Percentiles rank a stretch among this genome's conserved stretches.
These are phyloP conservation scores for Dactylellina sp. DNA, from an alignment of 2,329 filamentous ascomycete genomes.

Conservation along the genomic window DNA sequence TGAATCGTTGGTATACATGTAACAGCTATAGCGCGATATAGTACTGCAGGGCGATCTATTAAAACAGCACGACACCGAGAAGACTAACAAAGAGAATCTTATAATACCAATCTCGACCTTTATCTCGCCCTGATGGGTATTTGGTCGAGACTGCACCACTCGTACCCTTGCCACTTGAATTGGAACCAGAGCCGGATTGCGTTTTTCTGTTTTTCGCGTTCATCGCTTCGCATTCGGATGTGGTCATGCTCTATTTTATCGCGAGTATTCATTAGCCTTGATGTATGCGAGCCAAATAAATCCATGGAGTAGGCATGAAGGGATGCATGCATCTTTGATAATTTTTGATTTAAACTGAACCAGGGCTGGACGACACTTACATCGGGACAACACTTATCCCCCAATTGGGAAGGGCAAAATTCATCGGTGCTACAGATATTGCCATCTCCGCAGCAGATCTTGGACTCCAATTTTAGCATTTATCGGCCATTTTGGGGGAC, in stretches of 20 bases:
- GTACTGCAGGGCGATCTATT: no score
- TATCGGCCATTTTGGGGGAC: not conserved
- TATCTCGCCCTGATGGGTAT: not conserved
- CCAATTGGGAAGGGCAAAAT: slow-evolving; percentile 3
- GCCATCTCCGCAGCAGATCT: slow-evolving; percentile 7
- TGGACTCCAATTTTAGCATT: not conserved
- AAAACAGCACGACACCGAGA: no score
- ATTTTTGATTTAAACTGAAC: no score
- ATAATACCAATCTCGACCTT: no score
- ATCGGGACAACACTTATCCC: slow-evolving; percentile 2
- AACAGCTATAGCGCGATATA: no score
- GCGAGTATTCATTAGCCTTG: not conserved
- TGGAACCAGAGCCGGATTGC: not conserved
- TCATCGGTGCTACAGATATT: slow-evolving; percentile 2
- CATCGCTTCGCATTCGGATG: slow-evolving; percentile 10
- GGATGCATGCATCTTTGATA: no score
- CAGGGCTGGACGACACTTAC: not conserved
- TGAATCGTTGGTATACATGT: no score
- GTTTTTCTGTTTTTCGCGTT: not conserved
- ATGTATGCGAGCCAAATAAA: no score
- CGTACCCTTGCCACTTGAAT: not conserved
- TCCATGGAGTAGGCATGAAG: no score
- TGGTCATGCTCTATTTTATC: slow-evolving; percentile 1
- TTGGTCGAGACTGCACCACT: not conserved
- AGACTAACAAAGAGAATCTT: no score